Base-by-base conservation (phyloP, 208 protist species). In the Phytomonas serpens region DNA sequence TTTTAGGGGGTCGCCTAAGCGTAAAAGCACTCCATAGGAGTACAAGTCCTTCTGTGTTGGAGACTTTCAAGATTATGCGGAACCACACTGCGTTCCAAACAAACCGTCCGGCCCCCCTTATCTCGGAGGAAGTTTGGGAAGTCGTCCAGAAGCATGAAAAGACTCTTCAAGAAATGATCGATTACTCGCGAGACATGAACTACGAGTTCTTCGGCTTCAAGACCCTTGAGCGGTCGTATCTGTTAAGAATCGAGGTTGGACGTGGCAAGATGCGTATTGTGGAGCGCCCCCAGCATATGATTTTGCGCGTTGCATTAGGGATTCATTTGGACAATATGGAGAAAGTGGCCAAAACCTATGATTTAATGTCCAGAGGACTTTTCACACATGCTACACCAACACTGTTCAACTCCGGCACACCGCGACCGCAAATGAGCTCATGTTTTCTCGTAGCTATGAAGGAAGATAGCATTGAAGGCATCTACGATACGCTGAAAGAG, bases 161-260 rank as follows among this genome's bases (percentile, higher is more conserved):
- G 68, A 61, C 70, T 19, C 83, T 99, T 19, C 89, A 99, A 70
- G 57, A 47, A 4, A 87, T 92, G 1, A 97, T 99, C 27, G 82
- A 99, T 71, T 98, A 98, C 84, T 79, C 88, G 34, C 84, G 97
- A 42, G 98, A 99, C 79, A 93, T 98, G 71, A 87, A 92, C 51
- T 99, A 98, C 82, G 96, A 99, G 71, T 99, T 97, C 83, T 99
- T 99, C 75, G 98, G 98, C n/a, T 99, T 97, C 82, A 99, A 99
- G 83, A 99, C 99, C 29, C 90, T 99, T n/a, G 97, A 99, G 85
- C 85, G 96, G 51, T 98, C 96, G 6, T 99, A 99, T 83, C 86
- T 99, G 10, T 86, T 99, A n/a, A 92, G 93, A 64, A 78, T 98
- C 31, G 88, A 98, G 72, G 85, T 75, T 31, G 84, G 72, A 30